Base-by-base conservation (phyloP, 768 basidiomycete genomes). In the Hortiboletus campestris region DNA sequence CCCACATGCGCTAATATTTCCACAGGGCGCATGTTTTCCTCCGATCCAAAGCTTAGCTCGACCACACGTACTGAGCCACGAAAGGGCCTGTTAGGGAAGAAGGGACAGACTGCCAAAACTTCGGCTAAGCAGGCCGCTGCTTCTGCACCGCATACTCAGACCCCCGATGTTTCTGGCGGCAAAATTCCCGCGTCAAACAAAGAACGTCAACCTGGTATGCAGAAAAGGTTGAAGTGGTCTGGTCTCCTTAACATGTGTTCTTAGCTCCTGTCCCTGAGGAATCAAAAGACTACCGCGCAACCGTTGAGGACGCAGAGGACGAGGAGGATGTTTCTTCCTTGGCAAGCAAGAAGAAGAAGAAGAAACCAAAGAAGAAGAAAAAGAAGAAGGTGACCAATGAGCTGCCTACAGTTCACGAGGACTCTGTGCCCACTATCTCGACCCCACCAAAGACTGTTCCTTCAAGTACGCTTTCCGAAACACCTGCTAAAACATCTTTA, bases 221-320 rank as follows among this genome's bases (percentile, higher is more conserved):
- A 35, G 25, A 46, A 31, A 31, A 29, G 1, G 1, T 29, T 16
- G 36, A 39, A 41, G 8, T 31, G 22, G 16, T 47, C 20, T 34
- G 17, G 51, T 9, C 19, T 29, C 29, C 32, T 58, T 20, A 44
- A 51, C 22, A 20, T 48, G 13, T 39, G 0, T 53, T 29, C 40
- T 31, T 51, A 72, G 64, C 22, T 48, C 39, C 49, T 43, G 11
- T 29, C 9, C 38, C 52, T 31, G 46, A 73, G 68, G 61, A 76
- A 70, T 57, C 73, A 72, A 47, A 78, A 75, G 63, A 56, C 39
- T 51, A 56, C 40, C 66, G 58, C 8, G 76, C 80, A 14, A 87
- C 85, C 0, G 77, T 87, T 10, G 89, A 89, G 63, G 88, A 91
- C 40, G 85, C 82, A 0, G 86, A 88, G 47, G 90, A 89, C 46